Evolutionary conservation across 2,329 filamentous ascomycete species (phyloP).

Genomic region (Hypoxylon sp.): DNA sequence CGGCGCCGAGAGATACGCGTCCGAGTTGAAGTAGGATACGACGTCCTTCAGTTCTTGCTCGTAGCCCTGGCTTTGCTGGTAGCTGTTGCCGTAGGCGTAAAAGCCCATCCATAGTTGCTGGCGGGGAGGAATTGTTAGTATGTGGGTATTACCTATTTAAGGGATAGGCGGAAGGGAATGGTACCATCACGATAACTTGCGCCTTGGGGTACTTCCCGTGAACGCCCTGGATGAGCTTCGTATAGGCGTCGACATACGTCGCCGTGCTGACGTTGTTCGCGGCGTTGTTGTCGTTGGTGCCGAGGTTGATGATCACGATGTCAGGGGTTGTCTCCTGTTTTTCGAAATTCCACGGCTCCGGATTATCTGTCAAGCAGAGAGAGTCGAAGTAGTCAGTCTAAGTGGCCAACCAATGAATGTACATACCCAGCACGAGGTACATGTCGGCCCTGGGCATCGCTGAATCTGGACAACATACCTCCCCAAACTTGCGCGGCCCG

Average conservation of each 20-base stretch:
- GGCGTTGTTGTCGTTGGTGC: conserved; percentile 63
- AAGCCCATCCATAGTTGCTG: conserved; percentile 66
- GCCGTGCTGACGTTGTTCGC: conserved; percentile 59
- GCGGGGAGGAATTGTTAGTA: conserved; percentile 1
- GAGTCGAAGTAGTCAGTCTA: not conserved
- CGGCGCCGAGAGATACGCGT: conserved; percentile 58
- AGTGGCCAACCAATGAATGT: not conserved
- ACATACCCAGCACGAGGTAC: not conserved
- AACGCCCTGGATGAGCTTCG: conserved; percentile 62
- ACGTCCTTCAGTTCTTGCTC: conserved; percentile 66
- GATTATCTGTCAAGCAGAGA: conserved; percentile 53
- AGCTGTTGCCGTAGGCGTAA: conserved; percentile 65
- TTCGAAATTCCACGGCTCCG: conserved; percentile 62
- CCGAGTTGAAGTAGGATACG: conserved; percentile 67
- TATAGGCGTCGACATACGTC: conserved; percentile 60
- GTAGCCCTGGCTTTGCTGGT: conserved; percentile 63
- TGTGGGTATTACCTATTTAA: too few relatives aligned
- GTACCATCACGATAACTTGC: conserved; percentile 62
- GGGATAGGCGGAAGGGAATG: not conserved
- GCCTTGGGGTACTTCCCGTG: conserved; percentile 63
- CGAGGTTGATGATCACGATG: conserved; percentile 63
- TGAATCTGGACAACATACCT: conserved; percentile 51
- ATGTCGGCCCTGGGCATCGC: not conserved
- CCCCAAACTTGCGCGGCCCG: conserved; percentile 62
- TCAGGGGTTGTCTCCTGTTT: conserved; percentile 59